Base-by-base conservation (phyloP, 192 early-diverging fungal genomes). In the Podochytrium sp. region DNA sequence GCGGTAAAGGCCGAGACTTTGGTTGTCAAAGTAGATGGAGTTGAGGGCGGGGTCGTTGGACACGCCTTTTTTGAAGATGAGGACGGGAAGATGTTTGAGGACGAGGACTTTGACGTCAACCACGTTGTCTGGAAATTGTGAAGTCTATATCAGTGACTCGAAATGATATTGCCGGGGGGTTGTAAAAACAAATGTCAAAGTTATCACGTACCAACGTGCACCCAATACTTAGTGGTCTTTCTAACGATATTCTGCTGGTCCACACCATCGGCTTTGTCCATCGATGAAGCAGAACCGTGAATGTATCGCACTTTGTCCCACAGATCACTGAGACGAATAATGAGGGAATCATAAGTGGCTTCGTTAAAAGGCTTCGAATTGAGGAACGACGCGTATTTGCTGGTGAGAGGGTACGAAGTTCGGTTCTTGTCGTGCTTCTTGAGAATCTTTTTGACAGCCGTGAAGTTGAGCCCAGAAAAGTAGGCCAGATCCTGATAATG, bases 371-470 rank as follows among this genome's bases (percentile, higher is more conserved):
- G 91, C 4, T 88, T 86, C 58, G 80, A 84, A 70, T 91, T 91
- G 42, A 98, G 79, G 39, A 87, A 89, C 65, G 91, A 83, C 70
- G 87, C 89, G 71, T 93, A 96, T 75, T 91, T 83, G 20, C 89
- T 88, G 57, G 90, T 85, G 41, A 97, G 78, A 7, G 83, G 72
- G 71, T 90, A 92, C 2, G 87, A 87, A 25, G 95, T 93, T 18
- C 69, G 69, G 77, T 91, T 86, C 90, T 95, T 96, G 80, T 97
- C 95, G 78, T 97, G 96, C 85, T 97, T 97, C 81, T 97, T 97
- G 77, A 97, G 87, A 75, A 96, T 68, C 75, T 81, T 81, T 56
- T 74, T 51, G 40, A 79, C 67, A 30, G 68, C 67, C 25, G 74
- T 59, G 29, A 59, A 51, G 38, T 52, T 78, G 18, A 55, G 37